Percentiles rank a stretch among this genome's conserved stretches.
Conservation (phyloP, 768 basidiomycete genomes). For the Russula foetens region DNA sequence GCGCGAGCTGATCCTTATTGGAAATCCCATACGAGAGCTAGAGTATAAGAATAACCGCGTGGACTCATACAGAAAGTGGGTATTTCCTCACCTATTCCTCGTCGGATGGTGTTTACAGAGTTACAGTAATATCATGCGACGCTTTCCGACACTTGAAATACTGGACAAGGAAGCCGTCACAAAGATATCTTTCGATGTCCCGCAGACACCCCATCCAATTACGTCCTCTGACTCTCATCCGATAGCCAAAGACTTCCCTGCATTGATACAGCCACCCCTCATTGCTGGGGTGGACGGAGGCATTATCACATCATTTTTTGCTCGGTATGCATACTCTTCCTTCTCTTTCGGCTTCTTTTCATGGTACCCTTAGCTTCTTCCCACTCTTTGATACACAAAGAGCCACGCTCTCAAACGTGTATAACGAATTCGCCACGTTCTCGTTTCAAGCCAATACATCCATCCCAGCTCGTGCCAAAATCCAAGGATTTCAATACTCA, state of each 20-base stretch:
- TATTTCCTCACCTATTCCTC: not conserved
- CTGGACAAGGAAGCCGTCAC: constrained; percentile 77
- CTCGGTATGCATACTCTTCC: constrained; percentile 42
- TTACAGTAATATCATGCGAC: constrained; percentile 66
- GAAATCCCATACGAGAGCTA: constrained; percentile 64
- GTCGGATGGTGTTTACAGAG: constrained; percentile 2
- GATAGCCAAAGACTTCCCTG: constrained; percentile 68
- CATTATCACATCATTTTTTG: constrained; percentile 69
- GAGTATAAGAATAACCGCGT: constrained; percentile 49
- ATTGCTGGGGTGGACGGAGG: constrained; percentile 63
- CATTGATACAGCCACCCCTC: constrained; percentile 63
- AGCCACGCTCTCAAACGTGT: constrained; percentile 55
- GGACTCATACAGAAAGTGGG: constrained; percentile 64
- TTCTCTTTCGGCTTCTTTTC: not conserved
- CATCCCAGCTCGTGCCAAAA: constrained; percentile 69
- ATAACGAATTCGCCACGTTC: constrained; percentile 83
- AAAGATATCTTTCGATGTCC: constrained; percentile 73
- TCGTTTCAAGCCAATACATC: constrained; percentile 82
- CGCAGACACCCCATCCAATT: constrained; percentile 42
- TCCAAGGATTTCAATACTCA: constrained; percentile 57
- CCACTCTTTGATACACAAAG: constrained; percentile 76
- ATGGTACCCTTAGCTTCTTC: constrained; percentile 57
- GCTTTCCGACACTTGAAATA: constrained; percentile 75
- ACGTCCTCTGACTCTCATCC: constrained; percentile 33
- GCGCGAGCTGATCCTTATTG: constrained; percentile 64